These are phyloP conservation scores for Nitzschia palea DNA, from an alignment of 108 stramenopile species.

Conservation along the genomic window DNA sequence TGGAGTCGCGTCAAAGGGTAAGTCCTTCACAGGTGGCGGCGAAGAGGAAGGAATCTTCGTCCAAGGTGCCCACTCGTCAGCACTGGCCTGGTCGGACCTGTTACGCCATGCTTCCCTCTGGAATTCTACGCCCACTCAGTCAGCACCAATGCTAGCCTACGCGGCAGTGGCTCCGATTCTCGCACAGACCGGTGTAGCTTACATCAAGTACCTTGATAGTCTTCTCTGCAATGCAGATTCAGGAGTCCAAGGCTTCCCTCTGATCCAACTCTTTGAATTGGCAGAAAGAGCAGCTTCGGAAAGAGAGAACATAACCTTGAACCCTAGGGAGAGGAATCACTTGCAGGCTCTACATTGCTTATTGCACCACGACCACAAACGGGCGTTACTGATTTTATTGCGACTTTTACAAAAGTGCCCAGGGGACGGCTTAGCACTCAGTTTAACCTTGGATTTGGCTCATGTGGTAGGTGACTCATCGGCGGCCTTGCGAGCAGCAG, in stretches of 20 bases:
- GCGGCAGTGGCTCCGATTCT: constrained; percentile 74
- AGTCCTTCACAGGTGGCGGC: constrained; percentile 63
- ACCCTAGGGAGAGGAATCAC: constrained; percentile 62
- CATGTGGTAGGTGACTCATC: constrained; percentile 62
- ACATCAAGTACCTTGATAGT: constrained; percentile 59
- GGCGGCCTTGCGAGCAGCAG: constrained; percentile 62
- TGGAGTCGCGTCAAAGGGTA: constrained; percentile 64
- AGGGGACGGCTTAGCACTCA: constrained; percentile 76
- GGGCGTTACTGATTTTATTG: constrained; percentile 59
- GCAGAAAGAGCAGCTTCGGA: constrained; percentile 42
- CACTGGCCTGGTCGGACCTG: constrained; percentile 70
- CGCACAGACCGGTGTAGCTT: constrained; percentile 65
- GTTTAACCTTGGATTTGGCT: constrained; percentile 76
- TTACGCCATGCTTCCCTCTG: constrained; percentile 54
- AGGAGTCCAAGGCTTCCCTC: constrained; percentile 15
- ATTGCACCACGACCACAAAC: constrained; percentile 57
- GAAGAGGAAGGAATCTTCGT: constrained; percentile 70
- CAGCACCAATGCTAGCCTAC: constrained; percentile 73
- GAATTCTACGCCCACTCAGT: constrained; percentile 36
- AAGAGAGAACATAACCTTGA: constrained; percentile 42
- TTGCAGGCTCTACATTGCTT: constrained; percentile 60
- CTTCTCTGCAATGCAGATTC: constrained; percentile 41
- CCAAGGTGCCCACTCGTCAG: constrained; percentile 64
- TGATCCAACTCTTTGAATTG: constrained; percentile 43
- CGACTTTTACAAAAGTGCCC: constrained; percentile 65